Percentiles rank a stretch among this genome's conserved stretches.
These are phyloP conservation scores for Skeletonema grethae DNA, from an alignment of 108 stramenopile genomes.

Conservation along the genomic window DNA sequence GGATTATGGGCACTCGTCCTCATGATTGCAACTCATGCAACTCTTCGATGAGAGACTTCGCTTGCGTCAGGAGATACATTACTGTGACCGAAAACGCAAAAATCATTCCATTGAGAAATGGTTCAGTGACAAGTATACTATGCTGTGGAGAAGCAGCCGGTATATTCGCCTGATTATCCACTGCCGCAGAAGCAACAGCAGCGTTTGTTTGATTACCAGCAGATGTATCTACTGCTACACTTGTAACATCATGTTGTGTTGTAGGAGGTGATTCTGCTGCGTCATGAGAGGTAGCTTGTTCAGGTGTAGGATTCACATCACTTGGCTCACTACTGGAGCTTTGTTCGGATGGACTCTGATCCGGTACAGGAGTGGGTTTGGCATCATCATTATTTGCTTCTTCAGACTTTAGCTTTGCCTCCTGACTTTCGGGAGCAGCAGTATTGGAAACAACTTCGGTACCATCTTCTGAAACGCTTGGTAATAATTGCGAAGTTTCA, in stretches of 20 bases:
- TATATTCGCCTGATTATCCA: background rate
- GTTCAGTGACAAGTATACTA: constrained; percentile 24
- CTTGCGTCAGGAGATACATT: constrained; percentile 24
- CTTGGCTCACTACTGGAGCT: background rate
- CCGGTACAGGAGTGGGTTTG: background rate
- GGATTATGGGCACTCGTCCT: background rate
- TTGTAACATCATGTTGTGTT: background rate
- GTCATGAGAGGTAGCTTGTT: background rate
- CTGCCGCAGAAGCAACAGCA: background rate
- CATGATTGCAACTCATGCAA: constrained; percentile 16
- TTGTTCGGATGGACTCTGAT: background rate
- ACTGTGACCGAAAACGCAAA: constrained; percentile 27
- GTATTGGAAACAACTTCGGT: background rate
- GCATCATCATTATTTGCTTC: background rate
- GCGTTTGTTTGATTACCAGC: background rate
- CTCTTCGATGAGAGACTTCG: constrained; percentile 35
- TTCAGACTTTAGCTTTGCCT: constrained; percentile 4
- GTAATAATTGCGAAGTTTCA: background rate
- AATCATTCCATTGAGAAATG: constrained; percentile 42
- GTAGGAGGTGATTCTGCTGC: background rate
- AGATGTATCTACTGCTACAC: background rate
- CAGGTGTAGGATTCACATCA: background rate
- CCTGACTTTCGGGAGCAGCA: background rate
- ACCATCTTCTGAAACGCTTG: background rate
- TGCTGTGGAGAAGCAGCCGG: background rate